Percentiles rank a stretch among this genome's conserved stretches.
Evolutionary conservation across 2,329 filamentous ascomycete species (phyloP).

Genomic region (Fusarium sp.): DNA sequence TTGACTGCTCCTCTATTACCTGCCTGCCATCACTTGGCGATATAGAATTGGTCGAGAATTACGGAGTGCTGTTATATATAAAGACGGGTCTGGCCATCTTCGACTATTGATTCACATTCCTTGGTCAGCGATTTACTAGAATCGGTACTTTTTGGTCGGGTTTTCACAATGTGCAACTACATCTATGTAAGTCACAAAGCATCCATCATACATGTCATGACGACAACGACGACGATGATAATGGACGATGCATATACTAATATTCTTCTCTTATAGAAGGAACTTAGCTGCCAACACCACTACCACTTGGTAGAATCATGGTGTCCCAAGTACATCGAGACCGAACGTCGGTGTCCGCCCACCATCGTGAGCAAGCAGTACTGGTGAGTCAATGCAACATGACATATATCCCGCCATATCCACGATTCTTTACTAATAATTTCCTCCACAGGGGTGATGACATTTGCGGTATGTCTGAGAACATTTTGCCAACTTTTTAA

Average conservation of each 20-base stretch:
- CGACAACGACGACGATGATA: background rate
- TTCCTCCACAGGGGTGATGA: conserved; percentile 57
- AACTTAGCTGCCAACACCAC: conserved; percentile 65
- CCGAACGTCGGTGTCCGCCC: conserved; percentile 59
- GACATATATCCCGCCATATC: background rate
- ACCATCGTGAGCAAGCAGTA: conserved; percentile 62
- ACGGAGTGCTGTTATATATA: background rate
- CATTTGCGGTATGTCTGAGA: conserved; percentile 58
- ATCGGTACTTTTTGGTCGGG: conserved; percentile 6
- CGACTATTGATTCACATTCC: background rate
- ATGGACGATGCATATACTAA: conserved; percentile 28
- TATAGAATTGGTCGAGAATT: conserved; percentile 6
- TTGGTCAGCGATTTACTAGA: conserved; percentile 11
- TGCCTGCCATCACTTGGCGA: conserved; percentile 16
- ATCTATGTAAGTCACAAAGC: conserved; percentile 58
- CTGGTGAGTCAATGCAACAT: conserved; percentile 53
- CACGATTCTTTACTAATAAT: conserved; percentile 43
- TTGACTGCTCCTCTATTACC: conserved; percentile 18
- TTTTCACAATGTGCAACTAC: conserved; percentile 63
- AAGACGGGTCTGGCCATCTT: background rate
- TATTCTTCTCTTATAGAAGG: conserved; percentile 56
- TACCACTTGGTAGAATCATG: conserved; percentile 64
- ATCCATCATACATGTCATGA: background rate
- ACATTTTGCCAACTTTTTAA: background rate
- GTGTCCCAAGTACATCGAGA: conserved; percentile 62